These are phyloP conservation scores for Albifimbria verrucaria DNA, from an alignment of 2,329 filamentous ascomycete species.

Conservation along the genomic window DNA sequence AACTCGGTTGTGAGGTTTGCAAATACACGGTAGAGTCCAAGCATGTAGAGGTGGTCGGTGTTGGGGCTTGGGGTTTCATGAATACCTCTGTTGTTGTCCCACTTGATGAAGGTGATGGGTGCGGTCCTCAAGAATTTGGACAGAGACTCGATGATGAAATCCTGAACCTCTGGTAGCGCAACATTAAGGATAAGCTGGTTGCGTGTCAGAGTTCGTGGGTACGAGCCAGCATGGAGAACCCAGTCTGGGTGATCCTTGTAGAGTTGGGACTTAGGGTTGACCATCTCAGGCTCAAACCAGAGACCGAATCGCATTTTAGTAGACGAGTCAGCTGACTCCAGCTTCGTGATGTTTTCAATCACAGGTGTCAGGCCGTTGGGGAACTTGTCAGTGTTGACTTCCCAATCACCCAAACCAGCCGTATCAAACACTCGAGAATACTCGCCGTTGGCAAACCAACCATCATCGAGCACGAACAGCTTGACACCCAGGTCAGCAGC, in stretches of 20 bases:
- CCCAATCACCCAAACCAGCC: conserved; percentile 62
- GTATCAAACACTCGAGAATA: conserved; percentile 52
- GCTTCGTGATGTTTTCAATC: conserved; percentile 46
- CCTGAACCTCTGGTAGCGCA: conserved; percentile 57
- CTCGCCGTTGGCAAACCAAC: conserved; percentile 62
- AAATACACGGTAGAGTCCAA: conserved; percentile 62
- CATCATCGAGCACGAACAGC: conserved; percentile 64
- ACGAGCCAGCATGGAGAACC: conserved; percentile 54
- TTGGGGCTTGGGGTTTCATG: conserved; percentile 55
- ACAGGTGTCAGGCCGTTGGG: conserved; percentile 53
- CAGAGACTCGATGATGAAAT: conserved; percentile 57
- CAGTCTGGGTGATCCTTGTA: conserved; percentile 63
- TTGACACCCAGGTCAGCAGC: conserved; percentile 56
- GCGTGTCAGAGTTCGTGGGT: conserved; percentile 53
- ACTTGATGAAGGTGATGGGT: conserved; percentile 60
- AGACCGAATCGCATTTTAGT: conserved; percentile 54
- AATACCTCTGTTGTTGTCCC: conserved; percentile 66
- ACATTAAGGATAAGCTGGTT: conserved; percentile 62
- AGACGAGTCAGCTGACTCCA: conserved; percentile 42
- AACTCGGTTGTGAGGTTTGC: conserved; percentile 56
- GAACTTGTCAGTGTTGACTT: conserved; percentile 54
- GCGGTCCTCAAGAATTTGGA: conserved; percentile 51
- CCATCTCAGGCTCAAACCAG: conserved; percentile 69
- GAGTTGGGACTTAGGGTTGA: conserved; percentile 58
- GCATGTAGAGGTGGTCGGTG: conserved; percentile 56